phyloP scores from a whole-genome alignment of 768 basidiomycete species.

The Pisolithus albus region DNA sequence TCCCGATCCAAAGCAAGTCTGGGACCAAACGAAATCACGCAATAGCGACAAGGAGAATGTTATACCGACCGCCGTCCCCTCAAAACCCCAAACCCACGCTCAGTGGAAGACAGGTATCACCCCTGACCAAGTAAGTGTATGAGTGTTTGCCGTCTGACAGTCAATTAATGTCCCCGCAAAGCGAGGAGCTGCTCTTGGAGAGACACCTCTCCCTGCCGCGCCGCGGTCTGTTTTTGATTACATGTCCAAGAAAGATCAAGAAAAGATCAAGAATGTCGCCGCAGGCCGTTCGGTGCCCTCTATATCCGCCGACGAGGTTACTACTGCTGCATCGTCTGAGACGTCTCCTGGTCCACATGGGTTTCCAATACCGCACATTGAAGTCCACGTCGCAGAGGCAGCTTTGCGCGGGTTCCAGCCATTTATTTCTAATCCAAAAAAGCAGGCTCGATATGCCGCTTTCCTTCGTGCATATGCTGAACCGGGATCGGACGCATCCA shows the following conservation, averaged over 20 bases:
- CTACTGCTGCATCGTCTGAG: constrained; percentile 13
- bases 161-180: constrained; percentile 26
- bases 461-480: constrained; percentile 73
- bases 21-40: constrained; percentile 42
- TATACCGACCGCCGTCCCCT: constrained; percentile 14
- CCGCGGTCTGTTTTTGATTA: constrained; percentile 90
- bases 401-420: constrained; percentile 89
- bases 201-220: constrained; percentile 60
- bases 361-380: constrained; percentile 50
- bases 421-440: constrained; percentile 65
- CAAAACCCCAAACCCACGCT: constrained; percentile 30
- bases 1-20: constrained; percentile 76
- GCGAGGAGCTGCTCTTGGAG: constrained; percentile 82
- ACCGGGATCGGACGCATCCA: constrained; percentile 34
- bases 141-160: neutral
- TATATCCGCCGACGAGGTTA: constrained; percentile 18
- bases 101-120: constrained; percentile 57
- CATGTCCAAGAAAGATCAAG: constrained; percentile 86
- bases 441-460: constrained; percentile 79
- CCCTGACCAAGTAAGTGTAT: constrained; percentile 59
- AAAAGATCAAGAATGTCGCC: constrained; percentile 65
- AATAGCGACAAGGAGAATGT: constrained; percentile 40
- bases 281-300: constrained; percentile 21
- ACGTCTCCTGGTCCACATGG: constrained; percentile 26
- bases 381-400: constrained; percentile 76